These are phyloP conservation scores for Evansstolkia leycettana DNA, from an alignment of 495 filamentous ascomycete genomes.

Conservation along the genomic window DNA sequence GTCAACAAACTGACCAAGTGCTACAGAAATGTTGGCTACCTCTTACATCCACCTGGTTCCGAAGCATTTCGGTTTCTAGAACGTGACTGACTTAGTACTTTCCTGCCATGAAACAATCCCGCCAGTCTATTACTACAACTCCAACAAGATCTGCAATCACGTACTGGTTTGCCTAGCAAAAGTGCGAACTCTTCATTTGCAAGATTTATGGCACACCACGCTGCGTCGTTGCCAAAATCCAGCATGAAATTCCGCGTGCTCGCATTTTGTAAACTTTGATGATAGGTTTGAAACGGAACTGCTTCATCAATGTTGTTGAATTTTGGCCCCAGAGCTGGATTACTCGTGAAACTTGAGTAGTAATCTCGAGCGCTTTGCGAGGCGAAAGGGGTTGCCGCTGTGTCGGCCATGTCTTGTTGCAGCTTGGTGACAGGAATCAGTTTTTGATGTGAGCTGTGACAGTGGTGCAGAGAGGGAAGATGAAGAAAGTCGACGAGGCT, in stretches of 20 bases:
- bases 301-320: conserved; percentile 46
- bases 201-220: conserved; percentile 51
- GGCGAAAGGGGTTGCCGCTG: conserved; percentile 2
- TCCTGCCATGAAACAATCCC: too few relatives aligned
- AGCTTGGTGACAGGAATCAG: too few relatives aligned
- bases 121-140: too few relatives aligned
- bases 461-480: too few relatives aligned
- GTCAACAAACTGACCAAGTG: conserved; percentile 1
- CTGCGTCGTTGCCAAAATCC: conserved; percentile 54
- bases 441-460: too few relatives aligned
- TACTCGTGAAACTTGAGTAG: conserved; percentile 19
- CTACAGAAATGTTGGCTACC: not conserved
- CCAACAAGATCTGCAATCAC: not conserved
- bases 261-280: conserved; percentile 20
- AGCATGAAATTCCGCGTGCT: conserved; percentile 53
- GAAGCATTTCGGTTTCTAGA: conserved; percentile 27
- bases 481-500: too few relatives aligned
- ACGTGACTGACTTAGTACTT: not conserved
- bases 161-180: conserved; percentile 22
- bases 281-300: conserved; percentile 28
- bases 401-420: conserved; percentile 6
- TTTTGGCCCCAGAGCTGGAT: conserved; percentile 10
- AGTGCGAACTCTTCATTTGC: conserved; percentile 27
- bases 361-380: conserved; percentile 19
- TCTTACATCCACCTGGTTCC: conserved; percentile 59